Base-by-base conservation (phyloP, 2,329 filamentous ascomycete genomes). In the Lasiodiplodia citricola region DNA sequence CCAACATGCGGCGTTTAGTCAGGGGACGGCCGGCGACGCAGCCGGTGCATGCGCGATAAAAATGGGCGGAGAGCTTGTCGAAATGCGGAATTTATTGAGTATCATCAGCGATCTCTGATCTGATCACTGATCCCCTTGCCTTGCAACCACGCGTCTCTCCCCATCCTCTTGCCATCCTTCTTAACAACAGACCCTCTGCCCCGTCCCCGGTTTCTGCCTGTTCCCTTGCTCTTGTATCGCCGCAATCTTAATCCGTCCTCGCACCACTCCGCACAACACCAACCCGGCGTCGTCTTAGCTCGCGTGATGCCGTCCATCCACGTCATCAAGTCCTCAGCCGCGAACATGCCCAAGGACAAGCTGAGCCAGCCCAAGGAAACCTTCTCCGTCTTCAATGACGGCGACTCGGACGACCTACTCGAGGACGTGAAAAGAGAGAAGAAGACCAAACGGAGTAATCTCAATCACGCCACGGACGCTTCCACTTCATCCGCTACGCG, bases 311-410 rank as follows among this genome's bases (percentile, higher is more conserved):
- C 60, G 25, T 64, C 60, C 44, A 64, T 64, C 47, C 60, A 64
- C 60, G 60, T 64, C 60, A 64, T 64, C 60, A 64, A 64, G 28
- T 64, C 60, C 7, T 37, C 60, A 3, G 28, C 60, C 60, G 37
- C 35, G 11, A 28, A 25, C 6, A 64, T 64, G 60, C 44, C 60
- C 11, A 64, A 64, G 31, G 60, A 64, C 60, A 64, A 64, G 60
- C 28, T 64, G 44, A 64, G n/a, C 47, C 60, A 64, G 60, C 60
- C 60, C 44, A 64, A 64, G 31, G 60, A 64, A 51, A 64, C 60
- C 60, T 64, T 64, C 31, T 64, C 60, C 13, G 60, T 64, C 60
- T 64, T 64, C 60, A 64, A 64, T 47, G 60, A 64, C 47, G 60
- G 60, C 60, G 60, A 64, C 47, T 64, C 60, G 28, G 60, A 64